Evolutionary conservation across 2,329 filamentous ascomycete genomes (phyloP), one percentile per base, ranked within the genome.

Genomic region (Fusarium humuli): DNA sequence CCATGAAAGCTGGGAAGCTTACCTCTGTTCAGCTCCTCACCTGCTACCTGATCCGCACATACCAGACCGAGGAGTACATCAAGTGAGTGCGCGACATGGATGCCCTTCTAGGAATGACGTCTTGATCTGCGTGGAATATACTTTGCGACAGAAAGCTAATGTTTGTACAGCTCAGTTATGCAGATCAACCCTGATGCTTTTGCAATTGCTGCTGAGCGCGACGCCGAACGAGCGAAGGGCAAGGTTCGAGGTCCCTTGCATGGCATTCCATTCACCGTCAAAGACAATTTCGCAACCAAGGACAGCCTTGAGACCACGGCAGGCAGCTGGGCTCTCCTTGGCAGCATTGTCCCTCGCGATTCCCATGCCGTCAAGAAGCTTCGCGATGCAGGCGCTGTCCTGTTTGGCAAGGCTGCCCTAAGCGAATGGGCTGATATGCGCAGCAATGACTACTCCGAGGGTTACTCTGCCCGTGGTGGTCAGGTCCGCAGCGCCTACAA

Each of bases 281-380:
- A 94, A 79, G 91, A 75, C 63, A 76, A 76, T 61, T 91, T 92
- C 76, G 82, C 90, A 9, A 87, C 93, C 67, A 94, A 94, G 79
- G 91, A 94, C 76, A 91, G 91, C 75, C 91, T 94, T 85, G 86
- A 94, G 75, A 94, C 91, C 0, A 94, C 92, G 0, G 91, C 91
- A 1, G 92, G 92, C 1, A 88, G 85, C 73, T 90, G 83, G 85
- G 88, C 88, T 20, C 83, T 94, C 0, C 77, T 91, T 2, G 91
- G 91, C 2, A 89, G 84, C 47, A 80, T 90, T 0, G 88, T 92
- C 0, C 90, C 91, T 5, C 85, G 87, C n/a, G 91, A 94, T 76
- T 88, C 91, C 2, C 80, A 84, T 70, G 88, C 93, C 0, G 87
- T 93, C 4, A 74, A 82, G 22, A 83, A 82, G 65, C 83, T 94